Evolutionary conservation across 73 alveolate species (phyloP).

Genomic region (Symbiodinium natans): DNA sequence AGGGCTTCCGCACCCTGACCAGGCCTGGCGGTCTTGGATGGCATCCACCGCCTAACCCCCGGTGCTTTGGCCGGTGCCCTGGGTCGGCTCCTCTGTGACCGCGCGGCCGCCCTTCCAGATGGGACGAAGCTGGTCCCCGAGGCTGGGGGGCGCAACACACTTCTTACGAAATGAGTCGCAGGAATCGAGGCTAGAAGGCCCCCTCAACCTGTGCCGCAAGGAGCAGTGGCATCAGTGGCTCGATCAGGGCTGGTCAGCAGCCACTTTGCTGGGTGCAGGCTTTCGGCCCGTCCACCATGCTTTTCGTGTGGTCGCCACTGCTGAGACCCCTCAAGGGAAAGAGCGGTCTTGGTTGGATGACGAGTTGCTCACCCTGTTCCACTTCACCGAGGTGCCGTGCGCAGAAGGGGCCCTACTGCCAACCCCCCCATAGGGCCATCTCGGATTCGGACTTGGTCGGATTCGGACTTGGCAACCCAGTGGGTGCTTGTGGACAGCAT

Average conservation of each 20-base stretch:
- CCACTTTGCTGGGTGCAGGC: background rate
- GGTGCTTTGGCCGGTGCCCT: slow-evolving; percentile 49
- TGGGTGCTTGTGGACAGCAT: background rate
- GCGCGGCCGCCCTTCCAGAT: slow-evolving; percentile 30
- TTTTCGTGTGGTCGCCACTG: slow-evolving; percentile 62
- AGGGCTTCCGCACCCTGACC: background rate
- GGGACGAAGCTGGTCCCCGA: slow-evolving; percentile 61
- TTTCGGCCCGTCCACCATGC: slow-evolving; percentile 64
- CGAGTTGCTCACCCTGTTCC: slow-evolving; percentile 74
- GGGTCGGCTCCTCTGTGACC: slow-evolving; percentile 39
- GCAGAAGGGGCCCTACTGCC: background rate
- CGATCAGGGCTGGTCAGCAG: slow-evolving; percentile 23
- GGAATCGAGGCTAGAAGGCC: too few species aligned
- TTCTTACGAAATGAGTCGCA: too few species aligned
- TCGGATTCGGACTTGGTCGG: too few species aligned
- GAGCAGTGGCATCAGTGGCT: slow-evolving; percentile 67
- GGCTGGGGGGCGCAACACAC: slow-evolving; percentile 15
- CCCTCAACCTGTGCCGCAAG: too few species aligned
- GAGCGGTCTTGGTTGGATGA: slow-evolving; percentile 65
- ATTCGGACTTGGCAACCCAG: too few species aligned
- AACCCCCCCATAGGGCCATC: background rate
- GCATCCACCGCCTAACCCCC: slow-evolving; percentile 36
- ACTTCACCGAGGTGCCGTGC: slow-evolving; percentile 47
- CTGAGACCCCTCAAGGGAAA: background rate
- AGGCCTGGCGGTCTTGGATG: slow-evolving; percentile 55